These are phyloP conservation scores for Sporormia fimetaria DNA, from an alignment of 495 filamentous ascomycete genomes.

Conservation along the genomic window DNA sequence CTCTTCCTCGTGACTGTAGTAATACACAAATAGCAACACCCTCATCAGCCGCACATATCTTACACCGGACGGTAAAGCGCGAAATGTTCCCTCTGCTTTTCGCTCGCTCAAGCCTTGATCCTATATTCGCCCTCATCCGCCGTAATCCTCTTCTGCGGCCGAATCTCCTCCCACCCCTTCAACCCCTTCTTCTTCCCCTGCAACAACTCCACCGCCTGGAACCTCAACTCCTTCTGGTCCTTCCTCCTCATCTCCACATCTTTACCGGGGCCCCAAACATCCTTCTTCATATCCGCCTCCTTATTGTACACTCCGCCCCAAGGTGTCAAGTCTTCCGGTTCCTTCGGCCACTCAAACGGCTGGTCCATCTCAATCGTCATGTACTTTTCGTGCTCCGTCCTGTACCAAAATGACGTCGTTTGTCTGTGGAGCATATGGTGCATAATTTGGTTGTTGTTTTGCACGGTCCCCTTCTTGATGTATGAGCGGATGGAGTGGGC, in stretches of 20 bases:
- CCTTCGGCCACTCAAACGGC: conserved; percentile 76
- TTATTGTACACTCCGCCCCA: conserved; percentile 38
- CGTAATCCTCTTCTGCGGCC: neutral
- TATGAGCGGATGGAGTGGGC: conserved; percentile 63
- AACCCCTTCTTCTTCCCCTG: conserved; percentile 29
- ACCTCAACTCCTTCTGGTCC: conserved; percentile 33
- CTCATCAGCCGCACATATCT: neutral
- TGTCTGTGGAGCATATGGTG: conserved; percentile 44
- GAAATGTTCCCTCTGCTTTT: neutral
- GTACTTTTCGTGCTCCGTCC: conserved; percentile 62
- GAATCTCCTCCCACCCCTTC: conserved; percentile 1
- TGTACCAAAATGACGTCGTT: no score
- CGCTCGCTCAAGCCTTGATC: neutral
- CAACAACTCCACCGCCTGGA: conserved; percentile 51
- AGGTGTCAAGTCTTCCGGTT: conserved; percentile 44
- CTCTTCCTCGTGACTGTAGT: neutral
- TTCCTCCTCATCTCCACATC: conserved; percentile 28
- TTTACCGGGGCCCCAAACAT: conserved; percentile 23
- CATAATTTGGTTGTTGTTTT: conserved; percentile 34
- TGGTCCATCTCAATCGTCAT: conserved; percentile 79
- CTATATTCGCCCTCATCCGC: conserved; percentile 1
- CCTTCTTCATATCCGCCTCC: conserved; percentile 6
- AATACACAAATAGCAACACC: neutral
- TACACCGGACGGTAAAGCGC: no score
- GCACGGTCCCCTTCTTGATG: conserved; percentile 56